Base-by-base conservation (phyloP, 83 land plant species). In the Picea abies region DNA sequence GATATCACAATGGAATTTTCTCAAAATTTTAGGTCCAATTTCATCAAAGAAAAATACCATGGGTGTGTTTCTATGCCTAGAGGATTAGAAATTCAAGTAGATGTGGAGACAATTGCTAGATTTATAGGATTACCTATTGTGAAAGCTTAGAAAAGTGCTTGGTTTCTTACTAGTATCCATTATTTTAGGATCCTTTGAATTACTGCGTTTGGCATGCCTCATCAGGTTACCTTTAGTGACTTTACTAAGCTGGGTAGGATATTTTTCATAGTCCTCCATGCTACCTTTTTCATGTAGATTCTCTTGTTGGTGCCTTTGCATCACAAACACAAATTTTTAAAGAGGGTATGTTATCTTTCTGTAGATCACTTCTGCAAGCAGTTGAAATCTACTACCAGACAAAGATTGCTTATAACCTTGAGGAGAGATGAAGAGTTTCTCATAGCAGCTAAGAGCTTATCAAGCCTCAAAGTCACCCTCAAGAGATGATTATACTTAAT, bases 171-270 rank as follows among this genome's bases (percentile, higher is more conserved):
- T 73, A 11, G 79, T 22, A 23, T 89, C 93, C 26, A 92, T 19
- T 80, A 95, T 95, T 86, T 90, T 92, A 78, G 95, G 95, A 73
- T 97, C 98, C 56, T 98, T 61, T 26, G 95, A 86, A 41, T 94
- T 92, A 82, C 98, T 97, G 29, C 96, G 93, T 85, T 97, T 97
- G 12, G 99, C 96, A 85, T 93, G 93, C 83, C 94, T 91, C 88
- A 97, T 83, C 39, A 97, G 80, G 78, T 97, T 95, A 64, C 95
- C 87, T 80, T 95, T 95, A 35, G 91, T 90, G 5, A 84, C 83
- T 81, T 92, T 92, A 90, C 94, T 92, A 9, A 95, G 91, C 58
- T 91, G 93, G 68, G 95, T 95, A 76, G 95, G 93, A 83, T 93
- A 93, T 60, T 87, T 92, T 81, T 95, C 99, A 81, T 93, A 93